Conservation (phyloP, 805 yeast genomes). For the Pichia manshurica region DNA sequence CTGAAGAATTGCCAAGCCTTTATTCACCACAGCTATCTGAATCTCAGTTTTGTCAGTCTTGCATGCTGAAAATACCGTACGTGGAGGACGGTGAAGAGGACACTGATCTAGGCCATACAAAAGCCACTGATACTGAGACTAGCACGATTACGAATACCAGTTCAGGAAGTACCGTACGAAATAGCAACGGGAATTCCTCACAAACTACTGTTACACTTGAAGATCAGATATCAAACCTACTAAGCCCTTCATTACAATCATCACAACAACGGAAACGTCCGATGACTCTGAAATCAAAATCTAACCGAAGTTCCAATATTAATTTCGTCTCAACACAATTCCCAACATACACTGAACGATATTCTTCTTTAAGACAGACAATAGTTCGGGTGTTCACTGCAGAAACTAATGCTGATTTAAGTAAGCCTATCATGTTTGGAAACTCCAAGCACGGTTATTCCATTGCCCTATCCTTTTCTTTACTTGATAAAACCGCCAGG, state of each 20-base stretch:
- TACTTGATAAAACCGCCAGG: conserved; percentile 60
- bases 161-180: neutral
- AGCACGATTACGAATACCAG: neutral
- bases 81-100: neutral
- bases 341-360: conserved; percentile 47
- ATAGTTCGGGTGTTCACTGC: conserved; percentile 62
- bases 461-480: conserved; percentile 52
- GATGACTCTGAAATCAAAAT: conserved; percentile 13
- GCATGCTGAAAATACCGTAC: conserved; percentile 35
- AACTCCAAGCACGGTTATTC: conserved; percentile 59
- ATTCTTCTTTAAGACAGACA: conserved; percentile 50
- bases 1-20: conserved; percentile 18
- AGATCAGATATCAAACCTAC: conserved; percentile 8
- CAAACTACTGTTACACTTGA: conserved; percentile 5
- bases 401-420: conserved; percentile 54
- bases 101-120: neutral
- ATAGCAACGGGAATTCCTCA: neutral
- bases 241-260: neutral
- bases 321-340: conserved; percentile 54
- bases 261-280: neutral
- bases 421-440: conserved; percentile 58
- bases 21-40: conserved; percentile 35
- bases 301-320: conserved; percentile 14
- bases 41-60: conserved; percentile 47
- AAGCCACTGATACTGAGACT: neutral